Evolutionary conservation across 192 early-diverging fungal species (phyloP).

Genomic region (Haplosporangium gracile): DNA sequence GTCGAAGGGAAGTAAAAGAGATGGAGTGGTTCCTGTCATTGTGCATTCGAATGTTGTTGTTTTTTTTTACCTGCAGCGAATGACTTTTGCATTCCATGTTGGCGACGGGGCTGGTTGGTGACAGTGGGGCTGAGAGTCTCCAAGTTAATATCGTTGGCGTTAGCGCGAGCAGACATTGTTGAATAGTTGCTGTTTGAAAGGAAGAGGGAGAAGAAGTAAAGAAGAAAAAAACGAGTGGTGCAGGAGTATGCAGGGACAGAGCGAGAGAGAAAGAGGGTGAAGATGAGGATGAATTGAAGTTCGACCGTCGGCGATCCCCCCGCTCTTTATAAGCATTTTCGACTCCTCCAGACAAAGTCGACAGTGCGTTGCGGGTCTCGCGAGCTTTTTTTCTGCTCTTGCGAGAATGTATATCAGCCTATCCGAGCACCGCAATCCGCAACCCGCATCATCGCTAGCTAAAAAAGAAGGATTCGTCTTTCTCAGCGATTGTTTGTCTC

Average conservation of each 20-base stretch:
- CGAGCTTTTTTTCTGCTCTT: background rate
- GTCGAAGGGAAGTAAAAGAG: background rate
- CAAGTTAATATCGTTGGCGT: slow-evolving; percentile 42
- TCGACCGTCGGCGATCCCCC: background rate
- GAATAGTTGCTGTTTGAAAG: background rate
- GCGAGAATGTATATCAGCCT: background rate
- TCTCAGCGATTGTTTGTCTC: background rate
- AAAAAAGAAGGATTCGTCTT: background rate
- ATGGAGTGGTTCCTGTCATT: background rate
- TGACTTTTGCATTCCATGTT: slow-evolving; percentile 45
- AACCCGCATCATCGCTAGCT: background rate
- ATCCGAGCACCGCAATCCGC: background rate
- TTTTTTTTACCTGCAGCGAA: slow-evolving; percentile 14
- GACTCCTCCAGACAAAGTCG: background rate
- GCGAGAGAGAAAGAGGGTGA: background rate
- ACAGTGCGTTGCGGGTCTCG: background rate
- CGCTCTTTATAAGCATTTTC: background rate
- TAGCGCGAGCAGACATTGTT: slow-evolving; percentile 16
- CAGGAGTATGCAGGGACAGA: background rate
- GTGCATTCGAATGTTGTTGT: background rate
- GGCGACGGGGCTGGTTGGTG: slow-evolving; percentile 30
- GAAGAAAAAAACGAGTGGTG: background rate
- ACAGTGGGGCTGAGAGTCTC: slow-evolving; percentile 14
- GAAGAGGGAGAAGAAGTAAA: background rate
- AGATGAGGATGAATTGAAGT: background rate